phyloP scores from a whole-genome alignment of 202 grass and related monocot species.

The Panicum virgatum region DNA sequence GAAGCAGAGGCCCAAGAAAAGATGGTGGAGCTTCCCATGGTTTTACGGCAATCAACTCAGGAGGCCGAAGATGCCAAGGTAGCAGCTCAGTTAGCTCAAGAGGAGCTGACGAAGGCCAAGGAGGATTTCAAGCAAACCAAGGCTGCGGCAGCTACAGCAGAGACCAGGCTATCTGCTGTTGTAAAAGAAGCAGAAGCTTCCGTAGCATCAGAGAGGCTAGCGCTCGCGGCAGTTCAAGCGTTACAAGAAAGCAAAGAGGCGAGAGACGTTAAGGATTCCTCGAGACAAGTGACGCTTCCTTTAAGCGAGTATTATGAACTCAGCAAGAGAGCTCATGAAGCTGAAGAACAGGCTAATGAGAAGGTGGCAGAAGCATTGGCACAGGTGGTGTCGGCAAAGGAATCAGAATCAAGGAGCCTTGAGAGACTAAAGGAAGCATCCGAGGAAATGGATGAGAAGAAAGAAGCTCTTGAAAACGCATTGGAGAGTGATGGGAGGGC shows the following conservation, averaged over 20 bases:
- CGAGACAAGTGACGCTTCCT: constrained; percentile 59
- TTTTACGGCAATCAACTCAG: constrained; percentile 74
- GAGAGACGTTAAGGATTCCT: constrained; percentile 43
- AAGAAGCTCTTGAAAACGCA: constrained; percentile 53
- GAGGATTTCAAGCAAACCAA: constrained; percentile 71
- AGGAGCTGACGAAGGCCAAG: constrained; percentile 64
- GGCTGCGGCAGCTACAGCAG: constrained; percentile 50
- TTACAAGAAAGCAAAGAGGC: constrained; percentile 69
- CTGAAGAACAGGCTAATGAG: constrained; percentile 75
- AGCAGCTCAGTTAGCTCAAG: constrained; percentile 53
- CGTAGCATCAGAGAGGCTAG: constrained; percentile 67
- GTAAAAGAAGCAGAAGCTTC: constrained; percentile 80
- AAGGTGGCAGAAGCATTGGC: constrained; percentile 60
- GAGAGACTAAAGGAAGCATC: constrained; percentile 53
- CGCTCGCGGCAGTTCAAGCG: constrained; percentile 60
- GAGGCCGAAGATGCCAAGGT: constrained; percentile 76
- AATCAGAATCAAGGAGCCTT: constrained; percentile 54
- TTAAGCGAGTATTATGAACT: constrained; percentile 76
- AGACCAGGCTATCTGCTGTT: constrained; percentile 59
- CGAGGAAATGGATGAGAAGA: constrained; percentile 65
- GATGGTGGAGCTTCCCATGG: constrained; percentile 68
- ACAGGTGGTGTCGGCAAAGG: constrained; percentile 66
- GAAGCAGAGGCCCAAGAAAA: constrained; percentile 77
- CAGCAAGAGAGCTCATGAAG: constrained; percentile 78
- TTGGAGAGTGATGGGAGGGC: constrained; percentile 62